Percentiles rank a stretch among this genome's conserved stretches.
Conservation (phyloP, 192 early-diverging fungal genomes). For the Backusella australiensis region DNA sequence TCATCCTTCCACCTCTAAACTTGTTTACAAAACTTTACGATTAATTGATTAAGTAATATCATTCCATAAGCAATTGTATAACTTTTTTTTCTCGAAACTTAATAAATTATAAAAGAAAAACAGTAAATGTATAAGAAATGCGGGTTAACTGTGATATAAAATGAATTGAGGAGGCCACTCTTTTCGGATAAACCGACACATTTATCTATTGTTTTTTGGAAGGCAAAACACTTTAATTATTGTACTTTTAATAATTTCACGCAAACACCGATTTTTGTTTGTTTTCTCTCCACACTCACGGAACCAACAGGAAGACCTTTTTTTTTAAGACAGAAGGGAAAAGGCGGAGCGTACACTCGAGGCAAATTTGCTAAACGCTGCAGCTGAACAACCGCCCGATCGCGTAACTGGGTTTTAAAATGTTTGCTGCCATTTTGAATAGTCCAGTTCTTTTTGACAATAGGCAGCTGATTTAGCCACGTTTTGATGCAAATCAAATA, state of each 20-base stretch:
- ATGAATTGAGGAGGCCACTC: neutral
- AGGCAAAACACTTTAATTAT: neutral
- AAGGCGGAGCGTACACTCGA: neutral
- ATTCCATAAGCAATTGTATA: neutral
- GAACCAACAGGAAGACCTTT: neutral
- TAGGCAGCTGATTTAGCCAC: conserved; percentile 3
- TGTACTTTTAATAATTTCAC: neutral
- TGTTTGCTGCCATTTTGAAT: neutral
- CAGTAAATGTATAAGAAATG: neutral
- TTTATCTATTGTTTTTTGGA: neutral
- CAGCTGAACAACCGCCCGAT: neutral
- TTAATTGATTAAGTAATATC: neutral
- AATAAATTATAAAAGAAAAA: neutral
- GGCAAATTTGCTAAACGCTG: conserved; percentile 1
- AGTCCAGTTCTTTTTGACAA: neutral
- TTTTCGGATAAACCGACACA: neutral
- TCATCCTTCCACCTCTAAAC: neutral
- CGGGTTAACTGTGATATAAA: neutral
- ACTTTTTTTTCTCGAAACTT: neutral
- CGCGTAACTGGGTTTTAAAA: neutral
- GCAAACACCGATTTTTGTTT: neutral
- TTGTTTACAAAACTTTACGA: neutral
- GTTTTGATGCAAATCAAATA: neutral
- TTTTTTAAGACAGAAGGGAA: neutral
- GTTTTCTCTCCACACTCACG: neutral